Conservation (phyloP, 441 rosid genomes). For the California macrophylla region DNA sequence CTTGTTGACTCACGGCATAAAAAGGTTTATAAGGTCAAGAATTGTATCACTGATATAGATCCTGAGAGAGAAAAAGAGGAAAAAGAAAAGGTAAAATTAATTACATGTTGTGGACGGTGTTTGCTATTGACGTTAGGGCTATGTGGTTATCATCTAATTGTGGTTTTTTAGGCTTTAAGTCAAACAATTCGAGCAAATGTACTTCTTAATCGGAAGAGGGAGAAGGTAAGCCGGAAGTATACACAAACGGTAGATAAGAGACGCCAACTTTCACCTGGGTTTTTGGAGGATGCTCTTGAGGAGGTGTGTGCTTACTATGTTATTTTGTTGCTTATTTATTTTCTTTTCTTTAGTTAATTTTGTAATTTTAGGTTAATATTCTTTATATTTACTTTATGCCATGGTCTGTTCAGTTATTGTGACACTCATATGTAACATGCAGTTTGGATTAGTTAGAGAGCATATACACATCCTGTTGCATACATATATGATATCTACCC, state of each 20-base stretch:
- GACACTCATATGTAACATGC: not conserved
- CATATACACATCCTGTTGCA: not conserved
- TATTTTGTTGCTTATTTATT: slow-evolving; percentile 8
- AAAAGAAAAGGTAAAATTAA: slow-evolving; percentile 71
- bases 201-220: slow-evolving; percentile 76
- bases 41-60: slow-evolving; percentile 90
- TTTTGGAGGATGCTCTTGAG: slow-evolving; percentile 89
- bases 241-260: slow-evolving; percentile 56
- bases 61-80: slow-evolving; percentile 97
- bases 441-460: not conserved
- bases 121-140: not conserved
- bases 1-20: slow-evolving; percentile 90
- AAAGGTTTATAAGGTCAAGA: slow-evolving; percentile 74
- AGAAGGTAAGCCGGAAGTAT: slow-evolving; percentile 77
- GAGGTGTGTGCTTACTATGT: slow-evolving; percentile 44
- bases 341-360: not conserved
- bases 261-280: slow-evolving; percentile 82
- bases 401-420: slow-evolving; percentile 1
- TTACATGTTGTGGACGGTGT: slow-evolving; percentile 15
- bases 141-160: slow-evolving; percentile 8
- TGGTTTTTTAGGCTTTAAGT: slow-evolving; percentile 64
- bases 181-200: slow-evolving; percentile 81
- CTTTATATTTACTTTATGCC: not conserved
- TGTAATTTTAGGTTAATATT: not conserved
- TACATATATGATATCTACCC: not conserved